These are phyloP conservation scores for Colletotrichum falcatum DNA, from an alignment of 2,329 filamentous ascomycete genomes.

Conservation along the genomic window DNA sequence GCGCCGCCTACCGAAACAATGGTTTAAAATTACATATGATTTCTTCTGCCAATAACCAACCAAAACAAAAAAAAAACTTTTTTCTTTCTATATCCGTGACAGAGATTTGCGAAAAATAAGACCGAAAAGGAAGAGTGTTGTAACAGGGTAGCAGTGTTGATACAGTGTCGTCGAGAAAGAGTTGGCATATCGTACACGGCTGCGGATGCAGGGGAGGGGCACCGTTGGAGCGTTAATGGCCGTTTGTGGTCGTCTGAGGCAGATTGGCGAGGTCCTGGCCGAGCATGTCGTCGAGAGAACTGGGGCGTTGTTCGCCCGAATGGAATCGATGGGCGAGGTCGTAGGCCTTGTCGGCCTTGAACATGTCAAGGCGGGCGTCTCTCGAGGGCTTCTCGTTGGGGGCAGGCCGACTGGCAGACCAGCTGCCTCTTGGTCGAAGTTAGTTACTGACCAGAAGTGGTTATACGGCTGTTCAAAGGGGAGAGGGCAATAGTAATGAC, in stretches of 20 bases:
- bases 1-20: background rate
- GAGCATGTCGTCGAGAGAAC: background rate
- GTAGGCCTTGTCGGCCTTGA: slow-evolving; percentile 4
- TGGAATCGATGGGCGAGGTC: background rate
- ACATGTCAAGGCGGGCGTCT: slow-evolving; percentile 6
- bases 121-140: background rate
- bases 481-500: background rate
- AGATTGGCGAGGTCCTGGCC: background rate
- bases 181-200: slow-evolving; percentile 7
- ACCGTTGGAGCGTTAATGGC: background rate
- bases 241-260: background rate
- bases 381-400: slow-evolving; percentile 4
- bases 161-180: background rate
- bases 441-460: background rate
- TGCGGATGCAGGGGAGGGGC: background rate
- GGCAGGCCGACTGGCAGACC: background rate
- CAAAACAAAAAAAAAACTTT: background rate
- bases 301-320: background rate
- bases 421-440: background rate
- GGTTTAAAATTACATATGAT: background rate
- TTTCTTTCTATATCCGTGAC: background rate
- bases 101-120: background rate
- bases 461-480: too few species aligned
- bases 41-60: background rate
- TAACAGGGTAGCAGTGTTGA: background rate